Evolutionary conservation across 139 green algal genomes (phyloP).

Genomic region (Picochlorum sp.): DNA sequence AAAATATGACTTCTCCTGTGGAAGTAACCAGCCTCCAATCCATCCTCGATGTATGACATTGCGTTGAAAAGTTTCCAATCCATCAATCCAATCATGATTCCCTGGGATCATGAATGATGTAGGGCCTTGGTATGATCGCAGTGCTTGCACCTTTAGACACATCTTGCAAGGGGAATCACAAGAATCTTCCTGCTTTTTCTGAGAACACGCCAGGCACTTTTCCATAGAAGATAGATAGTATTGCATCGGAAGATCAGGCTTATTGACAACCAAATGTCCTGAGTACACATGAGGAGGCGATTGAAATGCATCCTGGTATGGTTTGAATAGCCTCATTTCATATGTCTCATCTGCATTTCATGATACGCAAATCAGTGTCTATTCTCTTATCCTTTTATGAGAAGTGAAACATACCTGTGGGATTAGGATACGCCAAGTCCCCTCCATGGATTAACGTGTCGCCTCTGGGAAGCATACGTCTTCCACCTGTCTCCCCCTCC

Average conservation of each 20-base stretch:
- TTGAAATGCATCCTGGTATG: slow-evolving; percentile 73
- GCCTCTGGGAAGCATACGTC: slow-evolving; percentile 45
- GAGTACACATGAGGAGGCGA: slow-evolving; percentile 61
- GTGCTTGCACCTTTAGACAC: slow-evolving; percentile 25
- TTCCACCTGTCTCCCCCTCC: not conserved
- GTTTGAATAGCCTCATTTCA: slow-evolving; percentile 62
- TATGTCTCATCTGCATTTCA: slow-evolving; percentile 55
- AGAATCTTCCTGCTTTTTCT: not conserved
- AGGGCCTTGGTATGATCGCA: slow-evolving; percentile 56
- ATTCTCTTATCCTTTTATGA: not conserved
- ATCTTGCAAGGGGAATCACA: slow-evolving; percentile 10
- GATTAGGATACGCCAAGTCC: slow-evolving; percentile 83
- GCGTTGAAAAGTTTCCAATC: slow-evolving; percentile 68
- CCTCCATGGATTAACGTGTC: slow-evolving; percentile 68
- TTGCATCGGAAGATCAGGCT: slow-evolving; percentile 28
- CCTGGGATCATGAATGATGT: slow-evolving; percentile 74
- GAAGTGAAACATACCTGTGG: slow-evolving; percentile 18
- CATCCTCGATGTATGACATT: slow-evolving; percentile 75
- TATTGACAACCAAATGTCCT: slow-evolving; percentile 70
- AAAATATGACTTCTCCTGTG: slow-evolving; percentile 74
- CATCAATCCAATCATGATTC: slow-evolving; percentile 79
- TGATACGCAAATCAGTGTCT: not conserved
- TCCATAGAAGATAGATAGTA: slow-evolving; percentile 5
- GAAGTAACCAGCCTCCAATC: slow-evolving; percentile 82
- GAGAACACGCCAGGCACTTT: not conserved